These are phyloP conservation scores for Pseudocercospora fuligena DNA, from an alignment of 2,329 filamentous ascomycete species.

Conservation along the genomic window DNA sequence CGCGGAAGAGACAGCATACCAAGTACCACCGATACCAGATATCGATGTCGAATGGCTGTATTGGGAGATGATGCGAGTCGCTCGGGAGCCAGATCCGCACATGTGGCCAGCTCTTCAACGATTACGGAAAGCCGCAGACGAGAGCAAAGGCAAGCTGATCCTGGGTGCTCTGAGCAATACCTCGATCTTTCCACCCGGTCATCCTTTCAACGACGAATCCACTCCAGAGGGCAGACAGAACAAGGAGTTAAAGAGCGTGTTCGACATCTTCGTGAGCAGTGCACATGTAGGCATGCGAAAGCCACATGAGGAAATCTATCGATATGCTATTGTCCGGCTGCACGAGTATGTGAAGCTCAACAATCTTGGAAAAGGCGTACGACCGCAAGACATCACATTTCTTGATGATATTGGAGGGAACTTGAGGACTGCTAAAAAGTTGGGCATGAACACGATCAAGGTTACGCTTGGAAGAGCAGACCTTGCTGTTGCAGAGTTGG, in stretches of 20 bases:
- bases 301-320: constrained; percentile 81
- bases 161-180: constrained; percentile 90
- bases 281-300: constrained; percentile 89
- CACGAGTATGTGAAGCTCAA: constrained; percentile 65
- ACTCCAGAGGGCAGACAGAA: constrained; percentile 46
- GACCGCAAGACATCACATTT: constrained; percentile 75
- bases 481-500: constrained; percentile 81
- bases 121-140: constrained; percentile 55
- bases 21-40: constrained; percentile 66
- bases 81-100: constrained; percentile 75
- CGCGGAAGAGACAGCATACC: constrained; percentile 36
- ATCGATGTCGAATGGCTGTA: constrained; percentile 82
- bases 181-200: constrained; percentile 77
- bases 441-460: constrained; percentile 83
- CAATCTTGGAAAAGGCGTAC: constrained; percentile 59
- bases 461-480: constrained; percentile 77
- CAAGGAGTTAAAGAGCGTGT: constrained; percentile 65
- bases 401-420: constrained; percentile 96
- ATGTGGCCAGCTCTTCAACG: constrained; percentile 82
- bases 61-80: constrained; percentile 84
- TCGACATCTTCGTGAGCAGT: constrained; percentile 86
- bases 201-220: constrained; percentile 64
- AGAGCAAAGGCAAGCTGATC: constrained; percentile 58
- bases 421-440: constrained; percentile 73
- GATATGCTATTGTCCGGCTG: constrained; percentile 70